Conservation (phyloP, 2,329 filamentous ascomycete genomes). For the Monilinia laxa region DNA sequence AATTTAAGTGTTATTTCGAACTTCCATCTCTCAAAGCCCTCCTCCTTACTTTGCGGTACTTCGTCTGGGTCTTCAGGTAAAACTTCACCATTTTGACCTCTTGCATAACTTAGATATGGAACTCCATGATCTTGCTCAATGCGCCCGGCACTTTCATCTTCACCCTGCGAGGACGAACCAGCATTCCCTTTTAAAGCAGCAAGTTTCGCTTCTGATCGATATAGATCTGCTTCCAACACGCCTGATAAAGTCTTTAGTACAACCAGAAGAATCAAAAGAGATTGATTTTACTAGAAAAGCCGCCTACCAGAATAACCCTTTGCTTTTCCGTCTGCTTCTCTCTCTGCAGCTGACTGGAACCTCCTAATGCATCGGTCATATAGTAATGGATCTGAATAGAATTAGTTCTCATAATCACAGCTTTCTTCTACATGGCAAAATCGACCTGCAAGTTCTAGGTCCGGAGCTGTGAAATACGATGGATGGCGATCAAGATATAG, state of each 20-base stretch:
- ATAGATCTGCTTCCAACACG: slow-evolving; percentile 41
- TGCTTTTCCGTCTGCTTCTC: slow-evolving; percentile 40
- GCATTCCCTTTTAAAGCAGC: slow-evolving; percentile 32
- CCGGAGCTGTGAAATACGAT: slow-evolving; percentile 40
- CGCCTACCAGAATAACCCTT: slow-evolving; percentile 41
- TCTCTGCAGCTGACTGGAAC: slow-evolving; percentile 40
- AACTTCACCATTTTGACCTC: slow-evolving; percentile 35
- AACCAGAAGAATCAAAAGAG: background rate
- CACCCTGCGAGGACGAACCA: slow-evolving; percentile 19
- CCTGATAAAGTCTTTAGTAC: slow-evolving; percentile 9
- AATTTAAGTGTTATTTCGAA: slow-evolving; percentile 41
- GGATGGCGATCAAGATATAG: slow-evolving; percentile 41
- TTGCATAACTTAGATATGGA: slow-evolving; percentile 34
- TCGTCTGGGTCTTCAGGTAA: slow-evolving; percentile 40
- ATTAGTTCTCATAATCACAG: slow-evolving; percentile 24
- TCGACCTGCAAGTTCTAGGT: slow-evolving; percentile 40
- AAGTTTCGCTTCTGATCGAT: slow-evolving; percentile 41
- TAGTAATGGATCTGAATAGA: slow-evolving; percentile 39
- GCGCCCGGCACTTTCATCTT: background rate
- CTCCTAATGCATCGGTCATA: slow-evolving; percentile 41
- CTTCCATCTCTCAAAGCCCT: slow-evolving; percentile 40
- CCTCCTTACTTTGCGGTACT: slow-evolving; percentile 38
- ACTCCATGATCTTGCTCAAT: slow-evolving; percentile 23
- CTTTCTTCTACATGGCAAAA: slow-evolving; percentile 6
- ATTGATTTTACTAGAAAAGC: background rate